Percentiles rank a stretch among this genome's conserved stretches.
These are phyloP conservation scores for Scleroderma citrinum DNA, from an alignment of 768 basidiomycete species.

Conservation along the genomic window DNA sequence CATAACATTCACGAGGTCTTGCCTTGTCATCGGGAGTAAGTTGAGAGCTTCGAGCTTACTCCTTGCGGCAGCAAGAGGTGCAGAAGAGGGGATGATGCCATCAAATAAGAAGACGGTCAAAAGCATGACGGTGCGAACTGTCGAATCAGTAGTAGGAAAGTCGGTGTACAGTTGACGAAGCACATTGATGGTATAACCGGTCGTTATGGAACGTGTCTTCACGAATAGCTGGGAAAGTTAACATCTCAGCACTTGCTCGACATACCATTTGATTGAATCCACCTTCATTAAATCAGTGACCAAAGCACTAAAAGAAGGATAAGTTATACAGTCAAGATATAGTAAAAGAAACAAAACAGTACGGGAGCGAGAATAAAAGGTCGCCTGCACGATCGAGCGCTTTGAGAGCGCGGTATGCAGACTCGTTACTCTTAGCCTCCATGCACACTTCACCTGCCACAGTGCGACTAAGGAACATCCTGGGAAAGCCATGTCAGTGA, in stretches of 20 bases:
- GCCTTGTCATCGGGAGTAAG: conserved; percentile 48
- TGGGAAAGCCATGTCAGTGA: conserved; percentile 23
- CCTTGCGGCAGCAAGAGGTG: conserved; percentile 30
- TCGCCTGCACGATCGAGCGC: conserved; percentile 56
- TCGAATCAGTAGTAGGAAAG: conserved; percentile 55
- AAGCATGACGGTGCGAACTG: conserved; percentile 68
- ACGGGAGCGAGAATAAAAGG: conserved; percentile 66
- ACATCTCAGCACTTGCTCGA: conserved; percentile 2
- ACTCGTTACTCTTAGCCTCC: conserved; percentile 68
- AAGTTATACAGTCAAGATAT: conserved; percentile 5
- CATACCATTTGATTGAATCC: conserved; percentile 2
- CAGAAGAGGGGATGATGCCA: conserved; percentile 18
- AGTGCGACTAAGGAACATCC: conserved; percentile 79
- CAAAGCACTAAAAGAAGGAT: conserved; percentile 24
- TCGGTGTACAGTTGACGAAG: conserved; percentile 61
- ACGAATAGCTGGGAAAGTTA: conserved; percentile 51
- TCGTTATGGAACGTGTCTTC: conserved; percentile 61
- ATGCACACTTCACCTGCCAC: conserved; percentile 82
- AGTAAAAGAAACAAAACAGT: conserved; percentile 19
- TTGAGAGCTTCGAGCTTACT: conserved; percentile 50
- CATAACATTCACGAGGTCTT: conserved; percentile 58
- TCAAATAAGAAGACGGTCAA: conserved; percentile 53
- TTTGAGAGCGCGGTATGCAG: conserved; percentile 65
- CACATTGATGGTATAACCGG: conserved; percentile 39
- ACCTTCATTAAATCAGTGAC: conserved; percentile 69